Conservation (phyloP, 495 filamentous ascomycete species). For the Aspergillus indologenus region DNA sequence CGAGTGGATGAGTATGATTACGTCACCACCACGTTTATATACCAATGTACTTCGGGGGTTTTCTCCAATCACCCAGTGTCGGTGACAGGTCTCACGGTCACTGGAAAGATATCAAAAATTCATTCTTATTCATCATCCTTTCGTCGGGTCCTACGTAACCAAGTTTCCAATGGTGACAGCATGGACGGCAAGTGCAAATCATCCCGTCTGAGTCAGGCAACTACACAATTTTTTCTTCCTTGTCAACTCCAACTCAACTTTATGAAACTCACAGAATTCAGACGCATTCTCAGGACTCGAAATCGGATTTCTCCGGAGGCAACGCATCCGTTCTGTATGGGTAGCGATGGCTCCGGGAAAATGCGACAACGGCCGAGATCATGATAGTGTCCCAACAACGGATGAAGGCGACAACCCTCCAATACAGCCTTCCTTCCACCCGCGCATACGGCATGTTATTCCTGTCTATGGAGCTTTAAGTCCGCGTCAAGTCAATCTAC, state of each 20-base stretch:
- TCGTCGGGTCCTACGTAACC: not conserved
- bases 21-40: not conserved
- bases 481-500: conserved; percentile 71
- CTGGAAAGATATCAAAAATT: not conserved
- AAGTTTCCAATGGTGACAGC: not conserved
- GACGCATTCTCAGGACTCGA: not conserved
- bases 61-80: not conserved
- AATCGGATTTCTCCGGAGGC: not conserved
- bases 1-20: not conserved
- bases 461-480: conserved; percentile 54
- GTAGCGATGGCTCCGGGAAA: not conserved
- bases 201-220: too few species aligned
- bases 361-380: not conserved
- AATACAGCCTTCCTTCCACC: conserved; percentile 4
- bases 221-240: too few species aligned
- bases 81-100: not conserved
- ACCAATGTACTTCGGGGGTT: conserved; percentile 1
- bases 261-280: not conserved
- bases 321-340: not conserved
- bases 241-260: too few species aligned
- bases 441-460: not conserved
- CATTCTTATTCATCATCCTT: not conserved
- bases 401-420: not conserved
- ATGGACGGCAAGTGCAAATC: not conserved
- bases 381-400: not conserved